phyloP scores from a whole-genome alignment of 2,329 filamentous ascomycete genomes.

The Pseudocercospora musae region DNA sequence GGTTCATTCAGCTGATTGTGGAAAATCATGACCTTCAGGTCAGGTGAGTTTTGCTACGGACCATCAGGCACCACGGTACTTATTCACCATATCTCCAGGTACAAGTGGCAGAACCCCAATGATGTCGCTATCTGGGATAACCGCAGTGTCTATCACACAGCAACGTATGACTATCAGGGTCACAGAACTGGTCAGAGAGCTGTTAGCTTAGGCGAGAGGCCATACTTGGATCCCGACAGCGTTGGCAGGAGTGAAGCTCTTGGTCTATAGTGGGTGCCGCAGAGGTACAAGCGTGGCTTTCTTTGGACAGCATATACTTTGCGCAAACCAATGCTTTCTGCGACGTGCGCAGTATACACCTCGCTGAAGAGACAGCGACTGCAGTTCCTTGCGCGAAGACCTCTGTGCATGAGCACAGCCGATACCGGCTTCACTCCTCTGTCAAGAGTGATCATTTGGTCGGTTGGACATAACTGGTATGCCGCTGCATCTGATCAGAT shows the following conservation, averaged over 20 bases:
- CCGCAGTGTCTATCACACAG: constrained; percentile 51
- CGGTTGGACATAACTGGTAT: not conserved
- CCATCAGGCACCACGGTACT: too few relatives aligned
- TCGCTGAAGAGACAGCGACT: too few relatives aligned
- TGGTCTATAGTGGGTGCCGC: too few relatives aligned
- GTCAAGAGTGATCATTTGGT: not conserved
- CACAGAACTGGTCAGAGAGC: constrained; percentile 52
- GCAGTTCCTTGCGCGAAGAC: too few relatives aligned
- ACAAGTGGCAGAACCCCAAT: constrained; percentile 48
- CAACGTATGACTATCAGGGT: constrained; percentile 60
- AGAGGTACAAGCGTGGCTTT: too few relatives aligned
- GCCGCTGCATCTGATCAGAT: not conserved
- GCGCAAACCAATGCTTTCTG: too few relatives aligned
- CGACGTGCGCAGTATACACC: too few relatives aligned
- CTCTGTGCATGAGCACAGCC: not conserved
- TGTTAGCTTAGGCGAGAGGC: constrained; percentile 56
- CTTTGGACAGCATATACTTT: too few relatives aligned
- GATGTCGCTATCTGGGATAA: constrained; percentile 28
- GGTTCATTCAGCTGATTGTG: constrained; percentile 35
- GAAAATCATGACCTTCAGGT: constrained; percentile 53
- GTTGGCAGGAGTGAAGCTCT: too few relatives aligned
- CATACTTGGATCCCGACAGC: constrained; percentile 53
- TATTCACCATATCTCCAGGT: constrained; percentile 7
- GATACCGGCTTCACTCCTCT: not conserved
- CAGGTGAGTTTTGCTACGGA: constrained; percentile 19